phyloP scores from a whole-genome alignment of 352 stramenopile genomes.

The Saprolegnia parasitica region DNA sequence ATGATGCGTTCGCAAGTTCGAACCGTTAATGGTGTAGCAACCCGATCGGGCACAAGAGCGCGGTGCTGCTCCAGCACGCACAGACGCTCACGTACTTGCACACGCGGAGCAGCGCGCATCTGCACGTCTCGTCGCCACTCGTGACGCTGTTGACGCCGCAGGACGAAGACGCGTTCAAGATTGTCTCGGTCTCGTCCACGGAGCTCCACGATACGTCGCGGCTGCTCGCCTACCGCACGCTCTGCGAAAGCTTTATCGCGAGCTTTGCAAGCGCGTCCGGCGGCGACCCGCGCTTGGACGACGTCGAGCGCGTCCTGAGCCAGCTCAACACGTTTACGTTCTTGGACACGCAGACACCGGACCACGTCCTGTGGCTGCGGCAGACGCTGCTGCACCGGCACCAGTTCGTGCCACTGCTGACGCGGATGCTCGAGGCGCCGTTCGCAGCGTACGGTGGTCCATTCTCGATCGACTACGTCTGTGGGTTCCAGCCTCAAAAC shows the following conservation, averaged over 20 bases:
- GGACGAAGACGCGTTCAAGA: conserved; percentile 71
- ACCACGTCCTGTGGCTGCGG: conserved; percentile 27
- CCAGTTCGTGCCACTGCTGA: conserved; percentile 57
- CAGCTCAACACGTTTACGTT: conserved; percentile 52
- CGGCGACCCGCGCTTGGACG: conserved; percentile 38
- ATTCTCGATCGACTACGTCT: conserved; percentile 54
- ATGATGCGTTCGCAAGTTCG: not conserved
- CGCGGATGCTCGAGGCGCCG: conserved; percentile 60
- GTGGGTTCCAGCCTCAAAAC: conserved; percentile 35
- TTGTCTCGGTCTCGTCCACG: conserved; percentile 41
- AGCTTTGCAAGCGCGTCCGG: conserved; percentile 35
- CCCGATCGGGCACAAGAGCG: conserved; percentile 31
- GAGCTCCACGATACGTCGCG: conserved; percentile 59
- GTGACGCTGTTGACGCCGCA: conserved; percentile 37
- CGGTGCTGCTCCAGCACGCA: conserved; percentile 56
- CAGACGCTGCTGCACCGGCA: conserved; percentile 58
- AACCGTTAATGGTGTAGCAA: not conserved
- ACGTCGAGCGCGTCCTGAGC: conserved; percentile 43
- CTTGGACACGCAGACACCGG: conserved; percentile 34
- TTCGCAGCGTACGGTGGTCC: conserved; percentile 56
- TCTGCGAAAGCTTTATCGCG: conserved; percentile 38
- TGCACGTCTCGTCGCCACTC: not conserved
- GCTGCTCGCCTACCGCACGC: conserved; percentile 53
- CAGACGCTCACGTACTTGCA: conserved; percentile 53
- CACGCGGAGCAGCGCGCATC: conserved; percentile 51